Base-by-base conservation (phyloP, 2,329 filamentous ascomycete genomes). In the Claviceps citrina region DNA sequence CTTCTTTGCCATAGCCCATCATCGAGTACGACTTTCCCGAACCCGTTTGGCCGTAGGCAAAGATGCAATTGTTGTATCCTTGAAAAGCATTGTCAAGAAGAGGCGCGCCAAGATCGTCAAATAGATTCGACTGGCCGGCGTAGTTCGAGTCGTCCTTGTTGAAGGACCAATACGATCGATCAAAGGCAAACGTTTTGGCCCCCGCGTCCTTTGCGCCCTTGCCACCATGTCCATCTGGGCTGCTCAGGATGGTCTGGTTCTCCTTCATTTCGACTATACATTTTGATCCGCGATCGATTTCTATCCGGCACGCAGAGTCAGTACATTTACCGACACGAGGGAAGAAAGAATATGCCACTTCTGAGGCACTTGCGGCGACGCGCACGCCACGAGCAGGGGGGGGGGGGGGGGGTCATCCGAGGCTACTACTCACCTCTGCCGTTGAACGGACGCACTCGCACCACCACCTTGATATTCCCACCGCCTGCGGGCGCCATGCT, bases 401-500 rank as follows among this genome's bases (percentile, higher is more conserved):
- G 13, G 19, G 13, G n/a, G 19, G 7, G n/a, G 7, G 30, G n/a
- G 30, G 7, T 12, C 7, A 9, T 26, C 16, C n/a, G n/a, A n/a
- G n/a, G n/a, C n/a, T n/a, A n/a, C 16, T 27, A 51, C 68, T 44
- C 70, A 89, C 86, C 85, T 89, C 87, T 78, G 56, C 77, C 78
- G 63, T 98, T 98, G 67, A 98, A 98, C 38, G 91, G 91, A 59
- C 91, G 78, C 53, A 83, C 80, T 67, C 91, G 78, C 69, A 98
- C 91, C 70, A 98, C 91, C 67, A 98, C 91, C 79, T 98, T 98
- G 63, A 98, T 98, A 59, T 98, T 98, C 58, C 91, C 87, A 65
- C 83, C 86, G 56, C 84, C 84, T 52, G 73, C 66, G 45, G 67
- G 60, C 49, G 60, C 53, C 60, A 63, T 63, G 53, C 40, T 48